phyloP scores from a whole-genome alignment of 371 early-diverging fungal species.

The Encephalitozoon cuniculi region DNA sequence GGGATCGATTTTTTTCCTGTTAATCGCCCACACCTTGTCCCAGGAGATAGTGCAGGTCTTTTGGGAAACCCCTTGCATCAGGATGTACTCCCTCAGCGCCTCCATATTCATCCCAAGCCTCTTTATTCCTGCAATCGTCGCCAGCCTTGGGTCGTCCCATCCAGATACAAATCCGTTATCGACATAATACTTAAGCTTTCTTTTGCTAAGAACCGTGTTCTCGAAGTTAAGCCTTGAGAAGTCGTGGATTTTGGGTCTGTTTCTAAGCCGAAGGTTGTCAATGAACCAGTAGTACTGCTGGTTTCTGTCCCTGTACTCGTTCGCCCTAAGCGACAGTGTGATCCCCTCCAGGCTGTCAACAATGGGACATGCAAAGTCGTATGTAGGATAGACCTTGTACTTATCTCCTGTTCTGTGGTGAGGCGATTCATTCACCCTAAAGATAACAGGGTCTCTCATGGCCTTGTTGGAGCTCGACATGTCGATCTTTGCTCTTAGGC shows the following conservation, averaged over 20 bases:
- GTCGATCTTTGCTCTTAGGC: slow-evolving; percentile 93
- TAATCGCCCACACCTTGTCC: slow-evolving; percentile 99
- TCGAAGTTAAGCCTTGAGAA: slow-evolving; percentile 83
- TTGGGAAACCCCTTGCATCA: slow-evolving; percentile 96
- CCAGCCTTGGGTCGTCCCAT: slow-evolving; percentile 99
- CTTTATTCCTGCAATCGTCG: slow-evolving; percentile 92
- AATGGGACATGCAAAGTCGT: slow-evolving; percentile 97
- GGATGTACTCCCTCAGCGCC: slow-evolving; percentile 86
- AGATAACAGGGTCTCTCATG: slow-evolving; percentile 96
- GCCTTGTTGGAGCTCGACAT: slow-evolving; percentile 83
- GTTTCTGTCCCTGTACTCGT: slow-evolving; percentile 97
- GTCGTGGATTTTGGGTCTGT: slow-evolving; percentile 59
- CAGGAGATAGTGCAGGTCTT: slow-evolving; percentile 82
- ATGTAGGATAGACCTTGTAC: slow-evolving; percentile 96
- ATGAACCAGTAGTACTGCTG: slow-evolving; percentile 96
- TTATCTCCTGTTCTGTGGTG: slow-evolving; percentile 80
- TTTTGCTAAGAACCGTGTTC: slow-evolving; percentile 93
- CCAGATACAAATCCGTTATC: slow-evolving; percentile 76
- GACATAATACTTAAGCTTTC: slow-evolving; percentile 94
- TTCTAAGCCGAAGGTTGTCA: slow-evolving; percentile 68
- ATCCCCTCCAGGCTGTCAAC: slow-evolving; percentile 96
- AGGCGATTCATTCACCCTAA: slow-evolving; percentile 74
- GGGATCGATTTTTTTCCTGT: slow-evolving; percentile 92
- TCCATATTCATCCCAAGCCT: slow-evolving; percentile 95
- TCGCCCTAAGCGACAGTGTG: slow-evolving; percentile 88